Conservation (phyloP, 2,329 filamentous ascomycete genomes). For the Fonsecaea erecta region DNA sequence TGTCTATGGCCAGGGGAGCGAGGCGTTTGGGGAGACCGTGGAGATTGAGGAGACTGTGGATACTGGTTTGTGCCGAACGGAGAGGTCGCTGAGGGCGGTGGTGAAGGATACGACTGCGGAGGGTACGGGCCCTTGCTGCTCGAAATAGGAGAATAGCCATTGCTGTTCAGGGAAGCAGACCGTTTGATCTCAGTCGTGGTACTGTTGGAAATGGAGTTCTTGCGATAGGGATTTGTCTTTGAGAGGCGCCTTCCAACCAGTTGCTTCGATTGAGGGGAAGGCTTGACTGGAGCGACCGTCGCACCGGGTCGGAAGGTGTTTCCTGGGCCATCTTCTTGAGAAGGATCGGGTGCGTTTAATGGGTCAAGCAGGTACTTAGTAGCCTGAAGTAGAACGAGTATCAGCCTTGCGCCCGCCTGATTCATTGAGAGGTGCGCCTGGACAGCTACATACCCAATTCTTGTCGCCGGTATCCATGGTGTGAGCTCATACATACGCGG, state of each 20-base stretch:
- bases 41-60: slow-evolving; percentile 53
- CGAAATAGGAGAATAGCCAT: slow-evolving; percentile 7
- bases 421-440: neutral
- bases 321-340: slow-evolving; percentile 68
- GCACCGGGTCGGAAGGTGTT: slow-evolving; percentile 53
- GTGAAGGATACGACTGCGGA: slow-evolving; percentile 50
- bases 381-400: slow-evolving; percentile 55
- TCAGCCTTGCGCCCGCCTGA: slow-evolving; percentile 15
- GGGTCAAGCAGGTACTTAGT: slow-evolving; percentile 71
- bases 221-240: slow-evolving; percentile 37
- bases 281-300: slow-evolving; percentile 21
- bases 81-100: slow-evolving; percentile 61
- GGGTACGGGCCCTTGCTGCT: slow-evolving; percentile 7
- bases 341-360: slow-evolving; percentile 69
- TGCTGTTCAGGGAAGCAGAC: slow-evolving; percentile 27
- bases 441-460: slow-evolving; percentile 52
- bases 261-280: slow-evolving; percentile 16
- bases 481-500: neutral
- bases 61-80: slow-evolving; percentile 50
- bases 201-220: slow-evolving; percentile 22
- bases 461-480: slow-evolving; percentile 46
- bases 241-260: slow-evolving; percentile 26
- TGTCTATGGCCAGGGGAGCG: slow-evolving; percentile 32
- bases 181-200: slow-evolving; percentile 25
- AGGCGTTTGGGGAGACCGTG: slow-evolving; percentile 24